Percentiles rank a stretch among this genome's conserved stretches.
These are phyloP conservation scores for Agapanthus africanus DNA, from an alignment of 106 monocot genomes.

Conservation along the genomic window DNA sequence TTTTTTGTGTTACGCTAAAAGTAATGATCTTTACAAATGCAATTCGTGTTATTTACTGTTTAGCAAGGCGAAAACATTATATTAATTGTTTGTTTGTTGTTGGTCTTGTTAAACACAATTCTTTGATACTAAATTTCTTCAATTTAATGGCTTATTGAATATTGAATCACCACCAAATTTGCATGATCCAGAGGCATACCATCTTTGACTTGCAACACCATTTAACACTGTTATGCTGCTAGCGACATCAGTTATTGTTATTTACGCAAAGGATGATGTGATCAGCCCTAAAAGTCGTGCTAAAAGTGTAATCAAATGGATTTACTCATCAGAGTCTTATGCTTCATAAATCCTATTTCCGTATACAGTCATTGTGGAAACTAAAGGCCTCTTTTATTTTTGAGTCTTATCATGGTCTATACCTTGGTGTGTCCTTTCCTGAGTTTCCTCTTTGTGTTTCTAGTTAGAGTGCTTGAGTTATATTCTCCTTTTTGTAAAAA, in stretches of 20 bases:
- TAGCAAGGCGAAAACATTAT: too few relatives aligned
- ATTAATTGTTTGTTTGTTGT: too few relatives aligned
- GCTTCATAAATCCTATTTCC: background rate
- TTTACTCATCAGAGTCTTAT: background rate
- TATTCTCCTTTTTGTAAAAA: too few relatives aligned
- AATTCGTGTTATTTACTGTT: too few relatives aligned
- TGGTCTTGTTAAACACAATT: too few relatives aligned
- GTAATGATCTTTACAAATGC: too few relatives aligned
- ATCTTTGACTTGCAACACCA: background rate
- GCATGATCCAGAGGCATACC: background rate
- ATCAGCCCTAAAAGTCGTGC: background rate
- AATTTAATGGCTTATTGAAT: background rate
- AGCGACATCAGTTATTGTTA: background rate
- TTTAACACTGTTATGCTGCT: too few relatives aligned
- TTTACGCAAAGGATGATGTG: background rate
- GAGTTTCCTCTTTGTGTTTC: slow-evolving; percentile 6
- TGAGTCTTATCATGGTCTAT: background rate
- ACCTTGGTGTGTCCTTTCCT: background rate
- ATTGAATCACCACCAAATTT: background rate
- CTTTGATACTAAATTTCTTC: background rate
- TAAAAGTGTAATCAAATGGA: background rate
- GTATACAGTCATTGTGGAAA: background rate
- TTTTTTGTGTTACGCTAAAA: too few relatives aligned
- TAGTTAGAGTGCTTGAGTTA: too few relatives aligned
- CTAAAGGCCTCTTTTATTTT: background rate